Percentiles rank a stretch among this genome's conserved stretches.
phyloP scores from a whole-genome alignment of 2,329 filamentous ascomycete species.

The Stenocarpella maydis region DNA sequence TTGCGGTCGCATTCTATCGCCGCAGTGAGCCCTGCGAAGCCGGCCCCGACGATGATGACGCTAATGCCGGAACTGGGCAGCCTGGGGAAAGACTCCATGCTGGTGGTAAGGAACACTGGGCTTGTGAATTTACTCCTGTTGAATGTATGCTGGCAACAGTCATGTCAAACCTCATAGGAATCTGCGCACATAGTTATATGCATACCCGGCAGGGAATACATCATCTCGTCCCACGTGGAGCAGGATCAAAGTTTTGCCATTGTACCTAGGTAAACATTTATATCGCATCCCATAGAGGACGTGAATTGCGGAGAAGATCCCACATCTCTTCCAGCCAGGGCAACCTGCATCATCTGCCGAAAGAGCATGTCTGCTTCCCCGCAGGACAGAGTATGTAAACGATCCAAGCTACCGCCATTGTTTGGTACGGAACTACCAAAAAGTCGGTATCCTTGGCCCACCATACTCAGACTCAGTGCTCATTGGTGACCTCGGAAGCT shows the following conservation, averaged over 20 bases:
- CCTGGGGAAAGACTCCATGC: conserved; percentile 37
- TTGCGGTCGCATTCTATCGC: conserved; percentile 65
- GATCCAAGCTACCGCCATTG: not conserved
- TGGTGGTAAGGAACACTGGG: no score
- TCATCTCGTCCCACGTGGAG: no score
- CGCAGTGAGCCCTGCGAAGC: conserved; percentile 64
- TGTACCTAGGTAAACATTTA: not conserved
- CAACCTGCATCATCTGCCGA: conserved; percentile 3
- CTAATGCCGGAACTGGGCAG: conserved; percentile 46
- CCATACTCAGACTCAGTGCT: not conserved
- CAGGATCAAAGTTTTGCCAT: conserved; percentile 9
- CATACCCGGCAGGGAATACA: no score
- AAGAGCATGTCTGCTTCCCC: not conserved
- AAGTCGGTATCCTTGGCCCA: not conserved
- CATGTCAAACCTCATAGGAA: not conserved
- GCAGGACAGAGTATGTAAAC: not conserved
- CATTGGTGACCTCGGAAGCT: not conserved
- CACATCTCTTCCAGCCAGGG: not conserved
- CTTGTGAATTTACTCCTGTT: not conserved
- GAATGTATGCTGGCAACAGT: not conserved
- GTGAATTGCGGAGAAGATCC: not conserved
- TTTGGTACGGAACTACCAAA: not conserved
- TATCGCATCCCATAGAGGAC: not conserved
- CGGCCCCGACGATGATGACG: conserved; percentile 57
- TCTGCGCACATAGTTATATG: not conserved